These are phyloP conservation scores for Hyaloscypha hepaticicola DNA, from an alignment of 495 filamentous ascomycete genomes.

Conservation along the genomic window DNA sequence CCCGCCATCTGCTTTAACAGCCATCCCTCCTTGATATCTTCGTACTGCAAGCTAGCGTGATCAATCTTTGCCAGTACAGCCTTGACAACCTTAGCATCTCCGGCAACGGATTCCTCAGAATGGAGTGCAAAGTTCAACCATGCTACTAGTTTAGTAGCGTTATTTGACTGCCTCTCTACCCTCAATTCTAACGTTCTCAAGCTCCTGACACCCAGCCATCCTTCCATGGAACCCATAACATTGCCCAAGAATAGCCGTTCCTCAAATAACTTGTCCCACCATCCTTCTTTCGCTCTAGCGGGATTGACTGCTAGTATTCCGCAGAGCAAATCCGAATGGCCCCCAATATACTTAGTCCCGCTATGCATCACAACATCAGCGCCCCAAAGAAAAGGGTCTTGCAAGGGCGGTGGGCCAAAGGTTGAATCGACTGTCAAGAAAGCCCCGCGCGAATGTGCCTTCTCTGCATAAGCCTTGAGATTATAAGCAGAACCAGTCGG, in stretches of 20 bases:
- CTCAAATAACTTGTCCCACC: slow-evolving; percentile 52
- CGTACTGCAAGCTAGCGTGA: slow-evolving; percentile 75
- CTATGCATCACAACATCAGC: slow-evolving; percentile 87
- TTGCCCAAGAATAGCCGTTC: slow-evolving; percentile 76
- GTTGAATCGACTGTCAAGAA: slow-evolving; percentile 84
- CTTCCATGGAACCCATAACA: slow-evolving; percentile 88
- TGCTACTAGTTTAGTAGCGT: slow-evolving; percentile 61
- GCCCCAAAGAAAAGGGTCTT: slow-evolving; percentile 78
- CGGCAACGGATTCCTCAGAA: not conserved
- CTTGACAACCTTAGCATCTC: slow-evolving; percentile 41
- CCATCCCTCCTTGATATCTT: slow-evolving; percentile 62
- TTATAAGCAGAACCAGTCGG: slow-evolving; percentile 77
- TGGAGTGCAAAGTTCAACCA: slow-evolving; percentile 61
- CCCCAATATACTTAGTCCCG: slow-evolving; percentile 94
- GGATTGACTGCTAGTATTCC: slow-evolving; percentile 70
- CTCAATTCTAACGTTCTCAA: slow-evolving; percentile 83
- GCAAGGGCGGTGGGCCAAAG: slow-evolving; percentile 86
- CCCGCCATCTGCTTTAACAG: slow-evolving; percentile 85
- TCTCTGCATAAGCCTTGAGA: slow-evolving; percentile 64
- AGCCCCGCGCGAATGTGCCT: slow-evolving; percentile 71
- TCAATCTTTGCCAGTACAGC: slow-evolving; percentile 57
- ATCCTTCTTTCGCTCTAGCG: slow-evolving; percentile 42
- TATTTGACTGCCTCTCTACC: slow-evolving; percentile 70
- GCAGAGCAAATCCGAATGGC: slow-evolving; percentile 87
- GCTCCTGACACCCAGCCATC: slow-evolving; percentile 86